Evolutionary conservation across 305 asterid genomes (phyloP).

Genomic region (Stenogyne calaminthoides): DNA sequence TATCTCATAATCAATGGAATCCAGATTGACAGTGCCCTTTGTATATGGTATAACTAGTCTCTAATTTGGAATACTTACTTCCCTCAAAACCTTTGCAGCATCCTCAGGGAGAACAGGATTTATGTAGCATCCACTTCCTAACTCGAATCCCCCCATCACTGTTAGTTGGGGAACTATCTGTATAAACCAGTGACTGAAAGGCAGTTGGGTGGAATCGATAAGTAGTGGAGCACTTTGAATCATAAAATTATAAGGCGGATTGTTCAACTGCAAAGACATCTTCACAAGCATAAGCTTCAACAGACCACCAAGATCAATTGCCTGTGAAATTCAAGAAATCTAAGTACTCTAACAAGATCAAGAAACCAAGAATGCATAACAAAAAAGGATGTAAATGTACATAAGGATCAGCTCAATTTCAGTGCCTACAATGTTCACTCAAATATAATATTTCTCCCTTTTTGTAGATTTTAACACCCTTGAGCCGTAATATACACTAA

Average conservation of each 20-base stretch:
- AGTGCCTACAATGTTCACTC: not conserved
- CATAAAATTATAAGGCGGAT: slow-evolving; percentile 82
- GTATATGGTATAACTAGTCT: not conserved
- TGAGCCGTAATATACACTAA: not conserved
- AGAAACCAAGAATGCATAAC: not conserved
- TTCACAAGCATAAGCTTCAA: slow-evolving; percentile 74
- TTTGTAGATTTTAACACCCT: not conserved
- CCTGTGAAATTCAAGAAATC: slow-evolving; percentile 48
- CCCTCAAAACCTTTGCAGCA: slow-evolving; percentile 80
- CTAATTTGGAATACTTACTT: slow-evolving; percentile 46
- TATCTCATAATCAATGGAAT: not conserved
- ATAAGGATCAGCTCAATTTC: not conserved
- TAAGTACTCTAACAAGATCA: slow-evolving; percentile 7
- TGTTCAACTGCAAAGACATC: slow-evolving; percentile 74
- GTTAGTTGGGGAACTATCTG: slow-evolving; percentile 88
- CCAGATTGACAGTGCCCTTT: not conserved
- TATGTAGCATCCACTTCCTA: slow-evolving; percentile 79
- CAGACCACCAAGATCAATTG: slow-evolving; percentile 75
- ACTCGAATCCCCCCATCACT: slow-evolving; percentile 78
- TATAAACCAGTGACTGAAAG: slow-evolving; percentile 78
- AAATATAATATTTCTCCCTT: not conserved
- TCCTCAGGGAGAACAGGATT: slow-evolving; percentile 97
- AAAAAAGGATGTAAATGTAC: not conserved
- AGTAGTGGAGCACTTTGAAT: slow-evolving; percentile 72
- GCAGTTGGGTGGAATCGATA: slow-evolving; percentile 41